These are phyloP conservation scores for Vigna radiata DNA, from an alignment of 306 rosid species.

Conservation along the genomic window DNA sequence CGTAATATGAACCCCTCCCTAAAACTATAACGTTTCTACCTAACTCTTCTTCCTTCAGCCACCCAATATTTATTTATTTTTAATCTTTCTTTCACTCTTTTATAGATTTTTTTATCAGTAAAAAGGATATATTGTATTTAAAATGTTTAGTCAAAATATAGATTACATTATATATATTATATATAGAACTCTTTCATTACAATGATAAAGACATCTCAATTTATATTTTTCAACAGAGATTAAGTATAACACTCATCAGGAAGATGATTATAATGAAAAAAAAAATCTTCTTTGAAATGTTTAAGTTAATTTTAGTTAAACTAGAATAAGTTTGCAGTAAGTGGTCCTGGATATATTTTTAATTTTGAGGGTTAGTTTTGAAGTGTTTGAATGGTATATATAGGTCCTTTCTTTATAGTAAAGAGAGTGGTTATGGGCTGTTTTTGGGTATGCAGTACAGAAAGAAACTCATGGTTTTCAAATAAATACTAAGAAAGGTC, in stretches of 20 bases:
- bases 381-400: conserved; percentile 25
- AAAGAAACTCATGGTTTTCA: conserved; percentile 40
- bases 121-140: too few species aligned
- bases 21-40: conserved; percentile 8
- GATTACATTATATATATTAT: too few species aligned
- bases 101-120: too few species aligned
- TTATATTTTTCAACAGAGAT: too few species aligned
- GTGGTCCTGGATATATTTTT: not conserved
- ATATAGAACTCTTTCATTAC: not conserved
- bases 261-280: too few species aligned
- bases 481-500: conserved; percentile 41
- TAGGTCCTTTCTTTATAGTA: conserved; percentile 31
- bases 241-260: too few species aligned
- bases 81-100: not conserved
- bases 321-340: too few species aligned
- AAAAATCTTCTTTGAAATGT: too few species aligned
- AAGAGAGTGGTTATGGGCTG: conserved; percentile 34
- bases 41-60: too few species aligned
- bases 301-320: too few species aligned
- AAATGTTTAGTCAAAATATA: too few species aligned
- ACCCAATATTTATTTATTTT: not conserved
- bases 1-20: not conserved
- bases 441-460: conserved; percentile 33
- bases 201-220: conserved; percentile 20
- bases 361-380: conserved; percentile 11